Base-by-base conservation (phyloP, 2,329 filamentous ascomycete genomes). In the Saccharata proteae region DNA sequence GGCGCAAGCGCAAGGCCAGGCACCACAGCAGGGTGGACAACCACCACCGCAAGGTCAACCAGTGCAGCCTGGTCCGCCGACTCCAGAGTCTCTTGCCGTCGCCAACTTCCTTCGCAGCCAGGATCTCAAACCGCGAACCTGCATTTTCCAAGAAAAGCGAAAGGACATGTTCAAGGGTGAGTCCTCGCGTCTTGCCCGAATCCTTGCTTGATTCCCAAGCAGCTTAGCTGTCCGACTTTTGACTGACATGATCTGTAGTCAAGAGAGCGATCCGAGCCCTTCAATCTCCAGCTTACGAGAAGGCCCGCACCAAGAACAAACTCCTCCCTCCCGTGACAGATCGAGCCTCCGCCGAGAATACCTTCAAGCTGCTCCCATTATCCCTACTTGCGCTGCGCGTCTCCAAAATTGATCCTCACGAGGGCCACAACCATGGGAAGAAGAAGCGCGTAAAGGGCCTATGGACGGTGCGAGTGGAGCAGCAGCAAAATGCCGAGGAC, bases 91-190 rank as follows among this genome's bases (percentile, higher is more conserved):
- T 13, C 61, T 96, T 26, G 85, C 86, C 6, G 71, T 98, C 33
- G 92, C 90, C 43, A 79, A 83, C 49, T 98, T 93, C 60, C 63
- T 98, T 37, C 76, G 77, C 44, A 58, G 70, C 36, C 86, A 94
- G 60, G 74, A 90, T 37, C 62, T 98, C 42, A 98, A 98, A 69
- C 69, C 73, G 12, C 71, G 90, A 40, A 94, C 86, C 12, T 88
- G 82, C 54, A 92, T 98, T 41, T 71, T 96, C 42, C 86, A 94
- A 43, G 90, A 90, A 47, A 86, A 94, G 67, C 74, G 90, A 48
- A 96, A 93, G 62, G 88, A 98, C 43, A 92, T 98, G 82, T 96
- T 98, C 60, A 80, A 79, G 69, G 85, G 84, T 88, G 65, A 29
- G 51, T 4, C 24, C 6, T 8, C 13, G 12, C 5, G 14, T 18